Percentiles rank a stretch among this genome's conserved stretches.
Evolutionary conservation across 1,139 yeast species (phyloP).

Genomic region (Geotrichum phurueaensis): DNA sequence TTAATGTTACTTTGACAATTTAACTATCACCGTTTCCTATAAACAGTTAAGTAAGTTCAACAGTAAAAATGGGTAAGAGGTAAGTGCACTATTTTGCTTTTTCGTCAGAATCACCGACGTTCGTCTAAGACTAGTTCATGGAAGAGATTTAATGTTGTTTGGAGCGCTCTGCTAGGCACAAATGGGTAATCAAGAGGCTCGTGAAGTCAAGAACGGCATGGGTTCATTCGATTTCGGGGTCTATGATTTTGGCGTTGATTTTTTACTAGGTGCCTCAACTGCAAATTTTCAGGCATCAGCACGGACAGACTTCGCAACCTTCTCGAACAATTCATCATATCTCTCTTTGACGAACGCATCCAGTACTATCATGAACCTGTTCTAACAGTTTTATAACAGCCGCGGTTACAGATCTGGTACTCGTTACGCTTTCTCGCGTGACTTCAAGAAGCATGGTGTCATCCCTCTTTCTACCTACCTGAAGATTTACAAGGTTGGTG

Average conservation of each 20-base stretch:
- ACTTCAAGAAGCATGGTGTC: slow-evolving; percentile 96
- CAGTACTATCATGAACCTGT: not conserved
- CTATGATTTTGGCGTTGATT: not conserved
- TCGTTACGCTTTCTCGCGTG: slow-evolving; percentile 99
- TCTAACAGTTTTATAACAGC: slow-evolving; percentile 39
- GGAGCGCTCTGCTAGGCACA: not conserved
- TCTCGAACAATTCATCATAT: not conserved
- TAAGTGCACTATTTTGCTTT: slow-evolving; percentile 30
- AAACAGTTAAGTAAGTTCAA: slow-evolving; percentile 20
- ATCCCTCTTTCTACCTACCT: slow-evolving; percentile 93
- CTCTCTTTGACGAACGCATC: not conserved
- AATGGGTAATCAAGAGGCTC: not conserved
- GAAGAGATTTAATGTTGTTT: not conserved
- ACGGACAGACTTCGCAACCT: not conserved
- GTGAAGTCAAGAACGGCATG: not conserved
- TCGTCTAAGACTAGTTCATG: not conserved
- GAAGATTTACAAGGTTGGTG: slow-evolving; percentile 97
- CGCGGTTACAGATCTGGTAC: slow-evolving; percentile 99
- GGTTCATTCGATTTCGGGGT: not conserved
- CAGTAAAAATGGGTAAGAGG: slow-evolving; percentile 72
- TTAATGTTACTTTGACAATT: not conserved
- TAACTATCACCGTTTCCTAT: slow-evolving; percentile 18
- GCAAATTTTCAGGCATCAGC: not conserved
- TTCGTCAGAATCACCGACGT: not conserved
- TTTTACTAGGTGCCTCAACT: not conserved